Evolutionary conservation across 495 filamentous ascomycete genomes (phyloP), one percentile per base, ranked within the genome.

Genomic region (Clavariopsis aquatica): DNA sequence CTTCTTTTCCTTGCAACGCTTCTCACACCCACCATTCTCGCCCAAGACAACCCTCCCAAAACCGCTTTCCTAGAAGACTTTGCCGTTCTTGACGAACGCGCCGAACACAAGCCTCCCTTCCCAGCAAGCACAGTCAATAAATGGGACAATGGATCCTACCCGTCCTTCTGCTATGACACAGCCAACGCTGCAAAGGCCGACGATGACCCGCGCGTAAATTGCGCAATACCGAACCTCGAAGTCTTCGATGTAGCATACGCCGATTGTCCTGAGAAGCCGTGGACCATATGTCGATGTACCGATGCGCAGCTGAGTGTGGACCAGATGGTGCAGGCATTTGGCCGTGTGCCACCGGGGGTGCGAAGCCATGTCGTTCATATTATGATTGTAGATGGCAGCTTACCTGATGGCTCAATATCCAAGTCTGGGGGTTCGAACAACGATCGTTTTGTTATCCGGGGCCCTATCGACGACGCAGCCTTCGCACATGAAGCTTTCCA

Each of bases 331-430:
- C 9, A 55, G 10, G 12, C 52, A 15, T 34, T 55, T 19, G 26
- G 27, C 24, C 52, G 52, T 8, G 52, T 55, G 12, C 27, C 52
- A 10, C 27, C 52, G 3, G 52, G 15, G 15, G 52, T 38, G 9
- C 52, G 52, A 13, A 55, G 52, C 52, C 15, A 55, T 17, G 52
- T 55, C 29, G 29, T 55, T 4, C 52, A 55, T 19, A 13, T 34
- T 19, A 34, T 55, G 26, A 27, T 24, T 19, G 27, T 55, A 2
- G n/a, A 20, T 19, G 52, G 52, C 2, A 26, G 17, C 10, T 4
- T n/a, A 17, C 52, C 52, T 24, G 31, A 55, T 20, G 31, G 31
- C 10, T n/a, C 31, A 4, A 24, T 55, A 13, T n/a, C 9, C 5
- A 38, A 15, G 29, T n/a, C 17, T 41, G 52, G 17, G 8, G 52